Evolutionary conservation across 805 yeast species (phyloP).

Genomic region (Barnettozyma vustinii): DNA sequence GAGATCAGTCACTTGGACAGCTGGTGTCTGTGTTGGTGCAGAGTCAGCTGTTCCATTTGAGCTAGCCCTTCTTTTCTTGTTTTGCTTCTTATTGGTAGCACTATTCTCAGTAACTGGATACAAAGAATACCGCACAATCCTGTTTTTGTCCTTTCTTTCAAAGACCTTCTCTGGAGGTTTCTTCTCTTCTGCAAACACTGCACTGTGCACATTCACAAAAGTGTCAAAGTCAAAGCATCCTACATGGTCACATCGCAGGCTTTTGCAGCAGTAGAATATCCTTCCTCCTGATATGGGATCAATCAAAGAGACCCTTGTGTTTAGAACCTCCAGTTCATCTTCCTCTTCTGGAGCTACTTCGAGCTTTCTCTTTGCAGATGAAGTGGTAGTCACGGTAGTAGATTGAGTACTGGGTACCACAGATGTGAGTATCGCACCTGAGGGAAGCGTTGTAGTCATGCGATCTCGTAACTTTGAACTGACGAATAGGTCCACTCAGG

Average conservation of each 20-base stretch:
- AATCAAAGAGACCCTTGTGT: background rate
- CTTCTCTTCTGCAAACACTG: background rate
- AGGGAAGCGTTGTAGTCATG: constrained; percentile 1
- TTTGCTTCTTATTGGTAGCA: background rate
- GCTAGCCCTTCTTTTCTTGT: background rate
- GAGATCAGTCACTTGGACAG: background rate
- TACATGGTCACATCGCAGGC: background rate
- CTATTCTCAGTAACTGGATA: background rate
- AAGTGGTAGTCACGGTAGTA: background rate
- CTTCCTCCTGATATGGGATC: constrained; percentile 3
- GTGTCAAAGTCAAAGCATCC: constrained; percentile 4
- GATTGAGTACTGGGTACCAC: background rate
- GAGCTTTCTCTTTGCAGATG: background rate
- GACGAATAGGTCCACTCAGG: background rate
- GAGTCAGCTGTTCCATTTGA: background rate
- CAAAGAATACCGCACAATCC: background rate
- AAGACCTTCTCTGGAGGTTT: background rate
- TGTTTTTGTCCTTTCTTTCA: background rate
- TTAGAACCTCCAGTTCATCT: background rate
- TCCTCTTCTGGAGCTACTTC: background rate
- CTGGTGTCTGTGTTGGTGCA: background rate
- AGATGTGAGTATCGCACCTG: background rate
- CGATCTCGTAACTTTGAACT: background rate
- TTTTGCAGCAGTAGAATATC: constrained; percentile 2
- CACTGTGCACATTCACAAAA: background rate